Base-by-base conservation (phyloP, 2,329 filamentous ascomycete species). In the Ceratocystis albifundus region DNA sequence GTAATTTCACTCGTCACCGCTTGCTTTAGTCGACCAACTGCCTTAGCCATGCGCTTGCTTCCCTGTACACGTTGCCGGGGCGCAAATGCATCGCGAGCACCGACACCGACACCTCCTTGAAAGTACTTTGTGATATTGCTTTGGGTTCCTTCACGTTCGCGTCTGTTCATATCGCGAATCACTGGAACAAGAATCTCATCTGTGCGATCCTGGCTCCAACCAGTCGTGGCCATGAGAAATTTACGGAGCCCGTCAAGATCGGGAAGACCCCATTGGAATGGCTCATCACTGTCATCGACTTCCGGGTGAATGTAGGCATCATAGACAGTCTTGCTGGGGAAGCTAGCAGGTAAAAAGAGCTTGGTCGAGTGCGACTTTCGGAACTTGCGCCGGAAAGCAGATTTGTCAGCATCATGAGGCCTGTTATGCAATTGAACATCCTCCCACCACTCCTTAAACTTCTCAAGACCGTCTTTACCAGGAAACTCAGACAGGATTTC, bases 121-220 rank as follows among this genome's bases (percentile, higher is more conserved):
- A 97, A 96, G 75, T 87, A 99, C 28, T 86, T 81, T n/a, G 94
- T 99, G 70, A 99, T 96, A 71, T 99, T 99, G 67, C 86, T 87
- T 78, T 99, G 94, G 20, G 93, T 97, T 5, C 94, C 94, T 76
- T 97, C 94, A 32, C 85, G 81, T 70, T 90, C 88, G 48, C 94
- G 82, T 3, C 85, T 84, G 74, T 97, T 97, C 89, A 99, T 96
- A 72, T 99, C 94, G 66, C 87, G 83, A 69, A 99, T 94, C 1
- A 99, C 95, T 0, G 94, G 94, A 1, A 99, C 90, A 1, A 99
- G 82, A 1, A 99, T 89, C 75, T 99, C 94, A 72, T 99, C 94
- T 0, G 93, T 97, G 6, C 91, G 82, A 75, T 97, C 93, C 74
- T 88, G 87, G 65, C 81, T 86, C 94, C 94, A 99, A 0, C 94